Evolutionary conservation across 2,329 filamentous ascomycete genomes (phyloP), one percentile per base, ranked within the genome.

Genomic region (Cladobotryum protrusum): DNA sequence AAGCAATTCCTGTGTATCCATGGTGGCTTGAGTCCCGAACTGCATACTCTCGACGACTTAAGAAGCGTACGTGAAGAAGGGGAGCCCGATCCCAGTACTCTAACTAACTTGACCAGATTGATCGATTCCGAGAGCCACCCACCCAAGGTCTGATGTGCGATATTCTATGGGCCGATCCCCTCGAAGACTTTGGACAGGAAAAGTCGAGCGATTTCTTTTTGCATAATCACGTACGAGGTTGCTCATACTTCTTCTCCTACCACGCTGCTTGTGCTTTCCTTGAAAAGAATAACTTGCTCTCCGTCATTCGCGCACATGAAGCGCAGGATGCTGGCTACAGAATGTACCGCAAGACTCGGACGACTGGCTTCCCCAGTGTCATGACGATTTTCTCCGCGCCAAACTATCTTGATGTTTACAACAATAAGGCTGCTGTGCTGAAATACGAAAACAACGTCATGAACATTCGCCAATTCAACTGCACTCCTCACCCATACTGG

Each of bases 361-460:
- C 93, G 1, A 99, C 93, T 17, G 93, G 93, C 2, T 99, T 99
- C 74, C 93, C 93, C 18, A 96, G 91, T 72, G 93, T 99, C 56
- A 99, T 99, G 93, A 99, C 93, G 59, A 99, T 99, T 63, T 99
- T 99, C 78, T 97, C 92, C 41, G 93, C 93, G 1, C 93, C 93
- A 35, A 99, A 99, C 72, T 99, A 99, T 67, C 83, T 99, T 56
- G 93, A 99, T 64, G 91, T 99, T 35, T 99, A 99, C 74, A 99
- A 99, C 82, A 99, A 99, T 79, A 99, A 99, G 77, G 93, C 93
- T 2, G 93, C 93, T 1, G 93, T 99, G 37, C 77, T 99, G 62
- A 99, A 99, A 74, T 99, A 99, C 68, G 93, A 99, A 74, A 99
- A 99, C 72, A 99, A 99, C 65, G 93, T 99, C 54, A 99, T 99